Percentiles rank a stretch among this genome's conserved stretches.
These are phyloP conservation scores for Fistulifera pelliculosa DNA, from an alignment of 108 stramenopile species.

Conservation along the genomic window DNA sequence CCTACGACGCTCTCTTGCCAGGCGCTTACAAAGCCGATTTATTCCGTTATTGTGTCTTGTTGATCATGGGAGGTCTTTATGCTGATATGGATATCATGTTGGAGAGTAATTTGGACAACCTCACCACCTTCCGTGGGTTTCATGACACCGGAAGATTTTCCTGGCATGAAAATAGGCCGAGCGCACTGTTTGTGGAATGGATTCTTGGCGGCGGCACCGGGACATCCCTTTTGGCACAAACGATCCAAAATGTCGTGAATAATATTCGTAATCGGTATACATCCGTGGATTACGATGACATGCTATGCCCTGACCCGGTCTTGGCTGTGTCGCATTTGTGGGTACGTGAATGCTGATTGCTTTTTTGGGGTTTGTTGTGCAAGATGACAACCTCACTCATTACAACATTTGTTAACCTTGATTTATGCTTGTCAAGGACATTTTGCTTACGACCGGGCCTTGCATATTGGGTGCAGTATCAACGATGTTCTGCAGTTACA, in stretches of 20 bases:
- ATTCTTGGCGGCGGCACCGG: constrained; percentile 51
- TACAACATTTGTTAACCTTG: constrained; percentile 12
- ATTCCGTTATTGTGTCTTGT: constrained; percentile 58
- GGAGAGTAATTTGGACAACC: constrained; percentile 49
- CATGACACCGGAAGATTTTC: constrained; percentile 45
- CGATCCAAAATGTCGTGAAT: constrained; percentile 53
- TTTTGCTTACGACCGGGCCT: constrained; percentile 49
- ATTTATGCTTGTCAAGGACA: constrained; percentile 14
- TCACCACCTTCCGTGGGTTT: constrained; percentile 43
- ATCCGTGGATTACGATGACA: constrained; percentile 50
- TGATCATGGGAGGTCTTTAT: constrained; percentile 58
- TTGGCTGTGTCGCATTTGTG: constrained; percentile 14
- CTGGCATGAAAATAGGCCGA: constrained; percentile 22
- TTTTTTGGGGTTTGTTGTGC: too few species aligned
- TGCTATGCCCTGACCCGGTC: constrained; percentile 40
- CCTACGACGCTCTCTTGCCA: constrained; percentile 22
- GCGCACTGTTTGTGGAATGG: constrained; percentile 55
- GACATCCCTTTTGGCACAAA: constrained; percentile 41
- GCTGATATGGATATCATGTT: constrained; percentile 60
- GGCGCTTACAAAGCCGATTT: constrained; percentile 62
- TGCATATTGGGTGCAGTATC: constrained; percentile 49
- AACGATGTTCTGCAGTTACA: constrained; percentile 40
- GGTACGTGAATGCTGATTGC: constrained; percentile 4
- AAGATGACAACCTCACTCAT: too few species aligned
- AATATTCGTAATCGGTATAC: constrained; percentile 63